Evolutionary conservation across 2,329 filamentous ascomycete species (phyloP).

Genomic region (Penicillium expansum): DNA sequence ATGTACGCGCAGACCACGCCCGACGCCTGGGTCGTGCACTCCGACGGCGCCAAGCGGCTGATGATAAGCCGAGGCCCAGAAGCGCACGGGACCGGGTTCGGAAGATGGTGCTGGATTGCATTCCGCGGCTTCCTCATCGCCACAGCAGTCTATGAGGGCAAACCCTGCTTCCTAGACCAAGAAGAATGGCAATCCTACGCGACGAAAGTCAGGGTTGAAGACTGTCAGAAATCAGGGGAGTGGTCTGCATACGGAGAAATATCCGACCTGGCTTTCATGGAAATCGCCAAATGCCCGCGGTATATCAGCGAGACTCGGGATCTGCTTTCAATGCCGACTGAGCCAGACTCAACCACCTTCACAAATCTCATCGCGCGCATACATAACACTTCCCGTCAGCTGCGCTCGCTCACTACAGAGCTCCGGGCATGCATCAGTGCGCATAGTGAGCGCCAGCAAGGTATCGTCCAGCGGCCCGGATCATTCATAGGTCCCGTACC

Average conservation of each 20-base stretch:
- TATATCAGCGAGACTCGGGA: slow-evolving; percentile 26
- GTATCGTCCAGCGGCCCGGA: slow-evolving; percentile 20
- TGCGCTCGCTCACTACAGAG: slow-evolving; percentile 12
- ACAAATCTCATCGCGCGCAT: slow-evolving; percentile 17
- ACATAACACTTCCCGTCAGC: slow-evolving; percentile 12
- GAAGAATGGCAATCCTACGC: slow-evolving; percentile 34
- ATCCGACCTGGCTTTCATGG: slow-evolving; percentile 27
- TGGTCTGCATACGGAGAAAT: slow-evolving; percentile 26
- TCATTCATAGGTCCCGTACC: slow-evolving; percentile 28
- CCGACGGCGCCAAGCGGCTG: slow-evolving; percentile 36
- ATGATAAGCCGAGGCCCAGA: slow-evolving; percentile 36
- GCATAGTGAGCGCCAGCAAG: slow-evolving; percentile 25
- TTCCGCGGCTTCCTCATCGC: slow-evolving; percentile 41
- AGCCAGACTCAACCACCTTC: neutral
- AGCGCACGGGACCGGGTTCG: slow-evolving; percentile 31
- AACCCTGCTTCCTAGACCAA: slow-evolving; percentile 37
- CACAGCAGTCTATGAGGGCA: slow-evolving; percentile 32
- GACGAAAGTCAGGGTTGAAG: slow-evolving; percentile 23
- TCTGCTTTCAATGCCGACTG: slow-evolving; percentile 6
- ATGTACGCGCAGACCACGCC: slow-evolving; percentile 39
- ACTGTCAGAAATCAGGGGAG: slow-evolving; percentile 23
- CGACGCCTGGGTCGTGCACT: slow-evolving; percentile 39
- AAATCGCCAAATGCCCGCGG: slow-evolving; percentile 29
- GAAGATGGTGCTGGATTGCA: slow-evolving; percentile 36
- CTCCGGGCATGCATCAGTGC: slow-evolving; percentile 21